Conservation (phyloP, 129 eudicot species). For the Dittrichia graveolens region DNA sequence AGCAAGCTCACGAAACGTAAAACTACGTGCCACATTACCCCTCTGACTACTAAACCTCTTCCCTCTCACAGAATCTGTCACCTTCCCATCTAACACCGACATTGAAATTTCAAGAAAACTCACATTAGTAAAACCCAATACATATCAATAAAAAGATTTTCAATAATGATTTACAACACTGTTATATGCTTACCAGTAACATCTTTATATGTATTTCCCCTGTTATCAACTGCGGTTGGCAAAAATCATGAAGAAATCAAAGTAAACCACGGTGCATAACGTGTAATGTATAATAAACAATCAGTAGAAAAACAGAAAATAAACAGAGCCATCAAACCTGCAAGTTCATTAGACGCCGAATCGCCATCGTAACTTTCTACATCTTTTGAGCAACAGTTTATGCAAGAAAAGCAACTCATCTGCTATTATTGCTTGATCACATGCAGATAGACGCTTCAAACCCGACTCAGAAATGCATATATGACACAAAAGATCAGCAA, state of each 20-base stretch:
- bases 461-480: constrained; percentile 8
- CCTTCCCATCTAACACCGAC: constrained; percentile 41
- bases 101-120: constrained; percentile 15
- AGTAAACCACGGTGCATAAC: neutral
- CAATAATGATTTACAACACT: neutral
- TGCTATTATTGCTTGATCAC: neutral
- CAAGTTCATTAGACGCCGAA: constrained; percentile 5
- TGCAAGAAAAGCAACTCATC: constrained; percentile 36
- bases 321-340: constrained; percentile 20
- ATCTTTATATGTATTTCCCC: constrained; percentile 32
- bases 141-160: neutral
- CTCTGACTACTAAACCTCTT: constrained; percentile 41
- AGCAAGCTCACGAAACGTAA: constrained; percentile 82
- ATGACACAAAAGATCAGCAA: neutral
- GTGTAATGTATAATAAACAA: constrained; percentile 8
- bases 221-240: constrained; percentile 28
- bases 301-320: neutral
- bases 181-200: constrained; percentile 24
- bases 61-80: constrained; percentile 40
- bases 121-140: constrained; percentile 13
- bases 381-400: constrained; percentile 32
- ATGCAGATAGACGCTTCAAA: neutral
- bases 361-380: constrained; percentile 32
- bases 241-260: constrained; percentile 12
- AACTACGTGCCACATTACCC: constrained; percentile 61